Percentiles rank a stretch among this genome's conserved stretches.
Conservation (phyloP, 805 yeast species). For the Cyberlindnera subsufficiens region DNA sequence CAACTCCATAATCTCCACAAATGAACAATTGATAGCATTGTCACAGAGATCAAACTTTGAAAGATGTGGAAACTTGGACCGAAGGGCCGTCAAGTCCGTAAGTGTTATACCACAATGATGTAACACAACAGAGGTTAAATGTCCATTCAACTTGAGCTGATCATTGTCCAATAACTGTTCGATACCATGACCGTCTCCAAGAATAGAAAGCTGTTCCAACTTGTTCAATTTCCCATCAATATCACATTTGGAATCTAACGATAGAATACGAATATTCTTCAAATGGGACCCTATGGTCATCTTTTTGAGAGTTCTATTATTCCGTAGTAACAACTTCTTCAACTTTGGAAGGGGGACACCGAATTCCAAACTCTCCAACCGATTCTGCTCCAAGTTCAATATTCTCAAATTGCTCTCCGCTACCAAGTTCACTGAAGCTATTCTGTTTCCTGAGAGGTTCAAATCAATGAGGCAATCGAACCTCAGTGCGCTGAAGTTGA, state of each 20-base stretch:
- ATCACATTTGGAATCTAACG: conserved; percentile 1
- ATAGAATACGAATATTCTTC: conserved; percentile 4
- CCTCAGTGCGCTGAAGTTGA: conserved; percentile 5
- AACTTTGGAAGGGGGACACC: conserved; percentile 2
- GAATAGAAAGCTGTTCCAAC: conserved; percentile 3
- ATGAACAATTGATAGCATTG: conserved; percentile 7
- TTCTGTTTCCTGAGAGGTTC: conserved; percentile 10
- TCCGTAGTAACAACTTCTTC: conserved; percentile 5
- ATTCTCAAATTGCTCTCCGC: not conserved
- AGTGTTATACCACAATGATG: not conserved
- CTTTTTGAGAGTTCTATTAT: no score
- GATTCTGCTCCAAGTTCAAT: conserved; percentile 6
- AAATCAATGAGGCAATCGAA: conserved; percentile 13
- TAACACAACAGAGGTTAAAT: not conserved
- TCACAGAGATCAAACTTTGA: conserved; percentile 6
- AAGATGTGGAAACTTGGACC: conserved; percentile 3
- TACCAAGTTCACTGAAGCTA: conserved; percentile 3
- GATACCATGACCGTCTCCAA: conserved; percentile 4
- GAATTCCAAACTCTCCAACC: conserved; percentile 1
- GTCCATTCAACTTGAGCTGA: conserved; percentile 2
- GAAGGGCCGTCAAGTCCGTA: conserved; percentile 1
- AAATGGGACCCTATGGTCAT: conserved; percentile 1
- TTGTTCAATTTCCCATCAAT: conserved; percentile 3
- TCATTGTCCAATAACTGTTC: not conserved
- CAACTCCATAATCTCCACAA: conserved; percentile 4